Evolutionary conservation across 2,329 filamentous ascomycete species (phyloP), one percentile per base, ranked within the genome.

Genomic region (Bimuria novae-zelandiae): DNA sequence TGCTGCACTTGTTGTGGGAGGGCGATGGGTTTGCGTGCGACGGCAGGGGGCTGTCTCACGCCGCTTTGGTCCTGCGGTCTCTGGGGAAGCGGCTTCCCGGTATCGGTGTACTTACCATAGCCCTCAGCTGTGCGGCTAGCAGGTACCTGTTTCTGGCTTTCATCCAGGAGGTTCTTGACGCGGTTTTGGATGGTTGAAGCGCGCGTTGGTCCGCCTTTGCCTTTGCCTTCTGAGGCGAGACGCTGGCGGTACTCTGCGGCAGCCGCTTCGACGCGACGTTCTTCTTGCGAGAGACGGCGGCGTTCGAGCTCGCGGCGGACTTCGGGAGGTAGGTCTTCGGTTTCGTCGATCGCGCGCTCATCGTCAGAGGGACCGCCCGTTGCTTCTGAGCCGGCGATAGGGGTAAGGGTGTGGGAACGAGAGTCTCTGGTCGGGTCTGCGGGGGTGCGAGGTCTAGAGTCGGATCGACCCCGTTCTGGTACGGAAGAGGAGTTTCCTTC

Each of bases 181-280:
- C 93, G 88, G 68, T 90, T 92, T 71, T 97, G 92, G 63, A 99
- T 99, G 22, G 88, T 89, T n/a, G 86, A 84, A 16, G 92, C 91
- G 36, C 87, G 81, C 12, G 84, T 84, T 14, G 76, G 77, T 16
- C 71, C 72, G 6, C 69, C 70, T 7, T 73, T 79, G 17, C 78
- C 67, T 30, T 61, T 75, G n/a, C 81, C 83, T 48, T 84, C 80
- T 46, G 85, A 82, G 1, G 88, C 84, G 33, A 96, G 77, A 19
- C 89, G 85, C 63, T 86, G 86, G 29, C 89, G 85, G 72, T 97
- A 96, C 73, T 96, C 92, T 1, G 90, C 92, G 16, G 91, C 92
- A 0, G 92, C 94, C 17, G 88, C 88, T 41, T 90, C 91, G 1
- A 99, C 94, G 3, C 94, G 85, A 65, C 86, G 88, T 74, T 99